Evolutionary conservation across 495 filamentous ascomycete species (phyloP).

Genomic region (Podospora pseudopauciseta): DNA sequence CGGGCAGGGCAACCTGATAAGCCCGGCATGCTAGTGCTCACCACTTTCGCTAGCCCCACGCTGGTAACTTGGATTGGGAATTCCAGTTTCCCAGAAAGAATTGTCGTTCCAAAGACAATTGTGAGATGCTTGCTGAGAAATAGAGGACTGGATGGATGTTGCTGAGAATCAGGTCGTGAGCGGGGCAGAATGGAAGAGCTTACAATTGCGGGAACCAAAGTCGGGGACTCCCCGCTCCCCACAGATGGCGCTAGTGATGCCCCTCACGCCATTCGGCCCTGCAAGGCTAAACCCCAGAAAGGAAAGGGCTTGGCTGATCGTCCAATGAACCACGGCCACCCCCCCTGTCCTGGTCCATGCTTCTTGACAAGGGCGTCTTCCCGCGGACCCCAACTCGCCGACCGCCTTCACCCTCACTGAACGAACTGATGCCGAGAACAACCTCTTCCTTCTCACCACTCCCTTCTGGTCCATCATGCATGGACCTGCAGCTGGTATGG

Average conservation of each 20-base stretch:
- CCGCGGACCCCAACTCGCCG: background rate
- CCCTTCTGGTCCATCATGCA: background rate
- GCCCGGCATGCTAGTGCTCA: conserved; percentile 2
- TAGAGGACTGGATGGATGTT: background rate
- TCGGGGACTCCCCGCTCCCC: conserved; percentile 7
- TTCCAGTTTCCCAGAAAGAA: background rate
- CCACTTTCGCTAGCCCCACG: background rate
- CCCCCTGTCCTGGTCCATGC: conserved; percentile 12
- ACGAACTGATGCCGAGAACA: background rate
- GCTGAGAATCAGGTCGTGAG: too few relatives aligned
- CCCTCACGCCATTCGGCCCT: conserved; percentile 18
- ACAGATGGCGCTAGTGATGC: conserved; percentile 10
- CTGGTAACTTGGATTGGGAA: background rate
- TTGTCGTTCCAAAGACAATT: background rate
- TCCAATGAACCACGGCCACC: conserved; percentile 20
- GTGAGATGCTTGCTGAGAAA: background rate
- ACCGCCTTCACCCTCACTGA: background rate
- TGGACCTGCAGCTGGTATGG: conserved; percentile 1
- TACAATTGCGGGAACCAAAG: background rate
- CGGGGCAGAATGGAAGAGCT: too few relatives aligned
- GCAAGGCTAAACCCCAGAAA: conserved; percentile 16
- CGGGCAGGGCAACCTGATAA: background rate
- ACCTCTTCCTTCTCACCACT: background rate
- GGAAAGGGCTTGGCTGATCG: conserved; percentile 5
- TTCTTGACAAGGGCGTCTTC: conserved; percentile 12